phyloP scores from a whole-genome alignment of 2,329 filamentous ascomycete genomes.

The Pseudogymnoascus sp. region DNA sequence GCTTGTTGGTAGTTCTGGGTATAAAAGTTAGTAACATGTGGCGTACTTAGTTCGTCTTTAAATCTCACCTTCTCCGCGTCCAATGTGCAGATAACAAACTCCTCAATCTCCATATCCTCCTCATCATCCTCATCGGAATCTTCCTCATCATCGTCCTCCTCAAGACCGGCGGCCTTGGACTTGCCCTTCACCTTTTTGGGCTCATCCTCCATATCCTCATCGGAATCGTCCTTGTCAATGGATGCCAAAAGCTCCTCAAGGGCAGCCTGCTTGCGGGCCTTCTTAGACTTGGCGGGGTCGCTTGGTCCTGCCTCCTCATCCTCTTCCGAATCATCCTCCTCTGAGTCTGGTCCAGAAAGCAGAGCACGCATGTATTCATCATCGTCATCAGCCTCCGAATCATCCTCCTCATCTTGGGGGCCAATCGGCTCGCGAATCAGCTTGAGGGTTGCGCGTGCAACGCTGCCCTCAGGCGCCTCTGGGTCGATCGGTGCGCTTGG shows the following conservation, averaged over 20 bases:
- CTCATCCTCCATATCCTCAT: slow-evolving; percentile 68
- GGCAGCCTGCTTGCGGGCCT: slow-evolving; percentile 70
- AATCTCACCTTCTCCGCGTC: slow-evolving; percentile 76
- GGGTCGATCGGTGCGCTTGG: slow-evolving; percentile 67
- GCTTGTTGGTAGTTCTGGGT: slow-evolving; percentile 85
- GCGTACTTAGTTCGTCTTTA: slow-evolving; percentile 1
- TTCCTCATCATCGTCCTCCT: slow-evolving; percentile 41
- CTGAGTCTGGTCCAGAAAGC: slow-evolving; percentile 38
- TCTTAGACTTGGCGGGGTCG: slow-evolving; percentile 82
- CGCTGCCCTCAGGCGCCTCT: slow-evolving; percentile 51
- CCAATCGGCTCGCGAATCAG: slow-evolving; percentile 66
- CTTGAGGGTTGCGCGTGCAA: slow-evolving; percentile 80
- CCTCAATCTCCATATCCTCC: slow-evolving; percentile 63
- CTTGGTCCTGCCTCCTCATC: slow-evolving; percentile 78
- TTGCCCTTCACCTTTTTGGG: slow-evolving; percentile 49
- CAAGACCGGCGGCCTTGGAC: slow-evolving; percentile 41
- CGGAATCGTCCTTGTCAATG: slow-evolving; percentile 45
- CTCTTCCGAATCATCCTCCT: slow-evolving; percentile 44
- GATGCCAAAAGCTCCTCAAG: slow-evolving; percentile 69
- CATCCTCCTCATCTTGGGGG: slow-evolving; percentile 38
- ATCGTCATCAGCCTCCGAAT: slow-evolving; percentile 55
- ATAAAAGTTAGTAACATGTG: slow-evolving; percentile 18
- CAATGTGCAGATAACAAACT: slow-evolving; percentile 91
- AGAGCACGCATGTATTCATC: slow-evolving; percentile 54
- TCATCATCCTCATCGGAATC: slow-evolving; percentile 52